phyloP scores from a whole-genome alignment of 1,284 basidiomycete species.

The Cronartium ribicola region DNA sequence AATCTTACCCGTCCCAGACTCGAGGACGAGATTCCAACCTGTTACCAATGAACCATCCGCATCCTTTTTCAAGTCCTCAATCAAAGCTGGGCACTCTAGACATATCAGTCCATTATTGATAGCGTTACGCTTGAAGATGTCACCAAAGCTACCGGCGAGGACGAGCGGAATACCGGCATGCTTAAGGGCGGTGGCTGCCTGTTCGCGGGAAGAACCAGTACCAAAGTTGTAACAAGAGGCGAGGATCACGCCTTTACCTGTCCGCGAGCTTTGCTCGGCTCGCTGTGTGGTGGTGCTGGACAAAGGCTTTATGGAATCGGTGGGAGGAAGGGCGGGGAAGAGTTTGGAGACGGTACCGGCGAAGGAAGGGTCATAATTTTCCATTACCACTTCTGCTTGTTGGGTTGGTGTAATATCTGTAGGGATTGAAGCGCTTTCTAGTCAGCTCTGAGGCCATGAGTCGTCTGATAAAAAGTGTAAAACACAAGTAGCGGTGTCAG shows the following conservation, averaged over 20 bases:
- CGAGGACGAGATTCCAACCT: conserved; percentile 65
- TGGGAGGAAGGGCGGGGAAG: conserved; percentile 45
- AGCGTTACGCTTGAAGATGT: conserved; percentile 98
- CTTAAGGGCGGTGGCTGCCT: conserved; percentile 95
- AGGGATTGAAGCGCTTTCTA: neutral
- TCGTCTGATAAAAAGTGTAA: no score
- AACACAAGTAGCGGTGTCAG: no score
- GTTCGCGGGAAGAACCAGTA: conserved; percentile 96
- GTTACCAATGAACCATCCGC: conserved; percentile 77
- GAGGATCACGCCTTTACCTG: conserved; percentile 67
- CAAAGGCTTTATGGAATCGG: conserved; percentile 44
- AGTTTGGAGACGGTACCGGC: conserved; percentile 68
- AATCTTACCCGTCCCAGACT: conserved; percentile 60
- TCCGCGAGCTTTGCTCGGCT: conserved; percentile 44
- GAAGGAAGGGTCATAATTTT: conserved; percentile 93
- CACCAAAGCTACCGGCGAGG: conserved; percentile 92
- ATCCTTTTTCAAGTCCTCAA: conserved; percentile 72
- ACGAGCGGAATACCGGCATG: conserved; percentile 88
- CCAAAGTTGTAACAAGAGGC: conserved; percentile 97
- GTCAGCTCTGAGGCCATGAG: neutral
- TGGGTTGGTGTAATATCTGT: conserved; percentile 86
- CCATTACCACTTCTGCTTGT: conserved; percentile 90
- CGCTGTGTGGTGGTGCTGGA: conserved; percentile 47
- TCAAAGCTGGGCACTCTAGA: conserved; percentile 82
- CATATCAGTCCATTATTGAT: conserved; percentile 99